Percentiles rank a stretch among this genome's conserved stretches.
Evolutionary conservation across 306 rosid genomes (phyloP).

Genomic region (Castanea mollissima): DNA sequence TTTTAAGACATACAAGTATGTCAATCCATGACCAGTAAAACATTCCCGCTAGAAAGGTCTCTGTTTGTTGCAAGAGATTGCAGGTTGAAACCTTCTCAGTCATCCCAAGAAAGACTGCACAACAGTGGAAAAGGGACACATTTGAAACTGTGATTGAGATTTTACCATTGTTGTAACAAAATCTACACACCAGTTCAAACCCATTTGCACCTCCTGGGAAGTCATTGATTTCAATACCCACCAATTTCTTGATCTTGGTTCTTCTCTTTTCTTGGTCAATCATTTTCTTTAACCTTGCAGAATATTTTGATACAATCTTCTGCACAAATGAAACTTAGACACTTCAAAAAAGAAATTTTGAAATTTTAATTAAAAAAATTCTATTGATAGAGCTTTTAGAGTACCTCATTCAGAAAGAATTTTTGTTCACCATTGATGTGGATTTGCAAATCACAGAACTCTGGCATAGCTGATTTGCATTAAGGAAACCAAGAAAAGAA

Average conservation of each 20-base stretch:
- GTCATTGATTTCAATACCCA: constrained; percentile 41
- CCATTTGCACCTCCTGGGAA: constrained; percentile 75
- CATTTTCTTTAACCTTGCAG: constrained; percentile 49
- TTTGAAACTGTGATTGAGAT: constrained; percentile 49
- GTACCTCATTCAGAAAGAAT: constrained; percentile 58
- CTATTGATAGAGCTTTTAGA: background rate
- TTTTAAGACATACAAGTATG: constrained; percentile 40
- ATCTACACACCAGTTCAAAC: constrained; percentile 62
- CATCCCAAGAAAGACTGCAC: constrained; percentile 63
- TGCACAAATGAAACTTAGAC: constrained; percentile 27
- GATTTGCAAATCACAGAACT: constrained; percentile 48
- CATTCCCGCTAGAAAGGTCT: constrained; percentile 49
- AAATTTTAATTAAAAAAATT: background rate
- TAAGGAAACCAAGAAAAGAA: constrained; percentile 20
- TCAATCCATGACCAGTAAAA: constrained; percentile 65
- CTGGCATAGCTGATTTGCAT: constrained; percentile 45
- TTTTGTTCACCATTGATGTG: constrained; percentile 52
- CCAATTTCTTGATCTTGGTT: constrained; percentile 26
- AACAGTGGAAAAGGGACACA: constrained; percentile 54
- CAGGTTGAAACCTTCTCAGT: constrained; percentile 41
- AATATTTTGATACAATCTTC: constrained; percentile 44
- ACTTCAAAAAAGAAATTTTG: background rate
- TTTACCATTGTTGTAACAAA: constrained; percentile 59
- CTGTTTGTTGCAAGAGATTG: constrained; percentile 61
- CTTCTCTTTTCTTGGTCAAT: constrained; percentile 36